Evolutionary conservation across 1,139 yeast genomes (phyloP).

Genomic region (Williopsis jadinii): DNA sequence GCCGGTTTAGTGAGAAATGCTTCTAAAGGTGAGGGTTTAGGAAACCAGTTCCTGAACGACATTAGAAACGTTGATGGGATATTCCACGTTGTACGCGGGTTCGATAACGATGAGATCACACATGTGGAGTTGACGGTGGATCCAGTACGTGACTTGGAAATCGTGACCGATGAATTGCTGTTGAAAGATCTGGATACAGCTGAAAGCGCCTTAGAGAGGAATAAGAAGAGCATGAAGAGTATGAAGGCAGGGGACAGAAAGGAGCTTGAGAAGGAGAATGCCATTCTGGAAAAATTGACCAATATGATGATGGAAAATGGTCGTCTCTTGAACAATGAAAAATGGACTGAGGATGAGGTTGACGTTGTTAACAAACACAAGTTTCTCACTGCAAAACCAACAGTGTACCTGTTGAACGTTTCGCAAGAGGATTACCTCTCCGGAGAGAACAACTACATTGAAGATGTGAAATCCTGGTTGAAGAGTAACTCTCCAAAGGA

Average conservation of each 20-base stretch:
- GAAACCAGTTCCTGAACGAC: constrained; percentile 66
- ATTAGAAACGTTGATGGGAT: constrained; percentile 71
- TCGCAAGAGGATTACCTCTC: constrained; percentile 45
- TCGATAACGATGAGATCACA: constrained; percentile 59
- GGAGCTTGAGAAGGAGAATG: constrained; percentile 35
- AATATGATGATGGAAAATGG: constrained; percentile 53
- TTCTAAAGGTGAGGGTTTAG: constrained; percentile 69
- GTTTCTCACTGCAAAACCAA: constrained; percentile 65
- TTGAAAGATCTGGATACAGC: constrained; percentile 64
- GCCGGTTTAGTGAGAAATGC: constrained; percentile 76
- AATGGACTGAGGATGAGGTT: constrained; percentile 52
- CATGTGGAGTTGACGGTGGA: constrained; percentile 60
- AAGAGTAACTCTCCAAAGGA: constrained; percentile 46
- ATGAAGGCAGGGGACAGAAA: constrained; percentile 28
- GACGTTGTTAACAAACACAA: constrained; percentile 51
- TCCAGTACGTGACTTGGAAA: constrained; percentile 60
- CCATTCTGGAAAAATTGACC: constrained; percentile 39
- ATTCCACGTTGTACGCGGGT: constrained; percentile 65
- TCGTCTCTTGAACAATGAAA: constrained; percentile 32
- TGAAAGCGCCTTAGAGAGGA: constrained; percentile 46
- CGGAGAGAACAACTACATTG: constrained; percentile 39
- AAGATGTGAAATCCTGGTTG: constrained; percentile 45
- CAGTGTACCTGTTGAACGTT: constrained; percentile 55
- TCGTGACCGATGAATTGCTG: constrained; percentile 68
- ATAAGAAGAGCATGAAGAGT: constrained; percentile 37